These are phyloP conservation scores for Sphaerosporella brunnea DNA, from an alignment of 495 filamentous ascomycete genomes.

Conservation along the genomic window DNA sequence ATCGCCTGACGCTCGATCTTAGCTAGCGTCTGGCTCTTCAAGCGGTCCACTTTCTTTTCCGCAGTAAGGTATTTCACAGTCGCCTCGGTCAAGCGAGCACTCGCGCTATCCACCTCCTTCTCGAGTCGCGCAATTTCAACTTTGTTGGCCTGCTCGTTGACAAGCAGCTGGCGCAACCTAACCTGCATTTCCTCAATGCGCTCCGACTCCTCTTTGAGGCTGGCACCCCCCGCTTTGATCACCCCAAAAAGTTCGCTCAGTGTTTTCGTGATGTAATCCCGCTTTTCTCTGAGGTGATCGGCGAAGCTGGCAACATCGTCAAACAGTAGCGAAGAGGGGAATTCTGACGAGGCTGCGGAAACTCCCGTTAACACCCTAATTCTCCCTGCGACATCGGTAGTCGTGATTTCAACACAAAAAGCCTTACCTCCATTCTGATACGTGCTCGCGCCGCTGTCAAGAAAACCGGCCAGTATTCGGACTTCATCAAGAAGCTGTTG, in stretches of 20 bases:
- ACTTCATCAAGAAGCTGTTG: slow-evolving; percentile 71
- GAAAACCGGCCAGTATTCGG: slow-evolving; percentile 43
- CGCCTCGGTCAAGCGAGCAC: slow-evolving; percentile 65
- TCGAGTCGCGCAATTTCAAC: slow-evolving; percentile 57
- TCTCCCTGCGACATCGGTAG: too few relatives aligned
- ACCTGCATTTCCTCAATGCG: slow-evolving; percentile 50
- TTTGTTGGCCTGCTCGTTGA: slow-evolving; percentile 61
- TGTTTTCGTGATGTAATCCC: slow-evolving; percentile 42
- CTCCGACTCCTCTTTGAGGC: slow-evolving; percentile 29
- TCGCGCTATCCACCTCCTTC: slow-evolving; percentile 64
- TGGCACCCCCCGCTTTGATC: slow-evolving; percentile 16
- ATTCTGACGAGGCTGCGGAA: slow-evolving; percentile 30
- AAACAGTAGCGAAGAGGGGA: slow-evolving; percentile 44
- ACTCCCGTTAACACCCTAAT: slow-evolving; percentile 8
- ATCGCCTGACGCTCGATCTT: slow-evolving; percentile 84
- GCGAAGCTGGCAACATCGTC: slow-evolving; percentile 56
- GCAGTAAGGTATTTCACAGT: slow-evolving; percentile 83
- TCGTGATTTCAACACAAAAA: slow-evolving; percentile 14
- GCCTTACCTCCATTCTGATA: slow-evolving; percentile 39
- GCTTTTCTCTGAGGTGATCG: slow-evolving; percentile 48
- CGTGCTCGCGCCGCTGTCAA: slow-evolving; percentile 28
- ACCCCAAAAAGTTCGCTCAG: slow-evolving; percentile 37
- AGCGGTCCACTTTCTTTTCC: slow-evolving; percentile 79
- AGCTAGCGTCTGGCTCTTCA: slow-evolving; percentile 69
- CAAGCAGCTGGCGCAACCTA: slow-evolving; percentile 54